Evolutionary conservation across 805 yeast genomes (phyloP).

Genomic region (Teunomyces kruisii): DNA sequence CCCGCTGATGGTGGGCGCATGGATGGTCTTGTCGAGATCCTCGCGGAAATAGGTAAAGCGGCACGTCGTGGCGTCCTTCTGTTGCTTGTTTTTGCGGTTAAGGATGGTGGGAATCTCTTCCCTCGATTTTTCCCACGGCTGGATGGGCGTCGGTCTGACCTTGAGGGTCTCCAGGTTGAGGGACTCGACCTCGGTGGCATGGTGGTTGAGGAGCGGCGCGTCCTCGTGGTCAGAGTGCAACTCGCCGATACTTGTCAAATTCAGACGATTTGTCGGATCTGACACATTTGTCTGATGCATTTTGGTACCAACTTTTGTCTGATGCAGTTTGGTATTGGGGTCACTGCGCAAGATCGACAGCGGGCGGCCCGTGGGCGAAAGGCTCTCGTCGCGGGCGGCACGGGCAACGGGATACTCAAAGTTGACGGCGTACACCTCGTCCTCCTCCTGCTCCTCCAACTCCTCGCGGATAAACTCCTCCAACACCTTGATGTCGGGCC

Average conservation of each 20-base stretch:
- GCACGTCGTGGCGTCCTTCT: conserved; percentile 24
- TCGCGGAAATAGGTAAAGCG: conserved; percentile 93
- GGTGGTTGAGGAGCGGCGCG: conserved; percentile 27
- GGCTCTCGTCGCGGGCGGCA: conserved; percentile 3
- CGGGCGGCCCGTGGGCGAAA: conserved; percentile 9
- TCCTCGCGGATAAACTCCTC: conserved; percentile 80
- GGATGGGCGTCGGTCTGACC: conserved; percentile 69
- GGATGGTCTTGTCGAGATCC: conserved; percentile 84
- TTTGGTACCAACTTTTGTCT: neutral
- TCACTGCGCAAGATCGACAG: neutral
- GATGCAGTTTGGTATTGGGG: neutral
- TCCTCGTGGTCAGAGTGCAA: neutral
- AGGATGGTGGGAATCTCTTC: conserved; percentile 32
- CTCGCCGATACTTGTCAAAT: neutral
- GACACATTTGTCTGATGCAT: neutral
- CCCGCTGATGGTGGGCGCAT: conserved; percentile 85
- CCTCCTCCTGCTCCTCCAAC: conserved; percentile 33
- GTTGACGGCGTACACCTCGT: conserved; percentile 30
- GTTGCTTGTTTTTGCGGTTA: conserved; percentile 9
- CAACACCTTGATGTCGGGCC: conserved; percentile 84
- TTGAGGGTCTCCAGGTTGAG: conserved; percentile 48
- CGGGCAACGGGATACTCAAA: conserved; percentile 32
- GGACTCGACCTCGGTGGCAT: conserved; percentile 33
- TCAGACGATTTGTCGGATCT: neutral
- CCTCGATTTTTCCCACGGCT: conserved; percentile 63